These are phyloP conservation scores for Xylaria sp. DNA, from an alignment of 2,329 filamentous ascomycete species.

Conservation along the genomic window DNA sequence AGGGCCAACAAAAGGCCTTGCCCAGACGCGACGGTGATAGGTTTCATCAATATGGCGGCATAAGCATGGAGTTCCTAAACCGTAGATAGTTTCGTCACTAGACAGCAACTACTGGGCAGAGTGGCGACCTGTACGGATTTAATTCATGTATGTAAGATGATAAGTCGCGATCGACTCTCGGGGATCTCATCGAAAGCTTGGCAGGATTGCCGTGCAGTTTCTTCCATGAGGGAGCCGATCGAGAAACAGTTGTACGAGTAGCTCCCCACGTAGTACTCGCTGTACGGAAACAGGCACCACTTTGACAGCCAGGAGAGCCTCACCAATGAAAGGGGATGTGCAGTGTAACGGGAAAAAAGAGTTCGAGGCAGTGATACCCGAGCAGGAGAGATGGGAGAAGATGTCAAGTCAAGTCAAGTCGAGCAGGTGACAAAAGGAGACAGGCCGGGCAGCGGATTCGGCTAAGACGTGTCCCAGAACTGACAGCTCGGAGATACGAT, in stretches of 20 bases:
- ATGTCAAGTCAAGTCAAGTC: not conserved
- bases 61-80: not conserved
- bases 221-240: not conserved
- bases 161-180: not conserved
- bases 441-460: conserved; percentile 6
- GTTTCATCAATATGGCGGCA: not conserved
- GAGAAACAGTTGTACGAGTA: not conserved
- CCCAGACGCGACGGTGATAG: not conserved
- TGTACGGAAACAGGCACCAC: not conserved
- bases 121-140: not conserved
- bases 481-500: conserved; percentile 6
- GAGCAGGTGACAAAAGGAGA: conserved; percentile 12
- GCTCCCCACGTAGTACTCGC: not conserved
- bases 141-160: not conserved
- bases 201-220: not conserved
- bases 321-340: not conserved
- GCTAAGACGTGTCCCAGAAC: conserved; percentile 12
- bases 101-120: not conserved
- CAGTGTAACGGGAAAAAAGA: conserved; percentile 7
- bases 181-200: not conserved
- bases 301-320: conserved; percentile 1
- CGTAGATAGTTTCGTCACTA: not conserved
- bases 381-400: not conserved
- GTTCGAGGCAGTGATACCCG: conserved; percentile 14
- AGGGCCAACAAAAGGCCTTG: not conserved